These are phyloP conservation scores for Passiflora organensis DNA, from an alignment of 345 rosid species.

Conservation along the genomic window DNA sequence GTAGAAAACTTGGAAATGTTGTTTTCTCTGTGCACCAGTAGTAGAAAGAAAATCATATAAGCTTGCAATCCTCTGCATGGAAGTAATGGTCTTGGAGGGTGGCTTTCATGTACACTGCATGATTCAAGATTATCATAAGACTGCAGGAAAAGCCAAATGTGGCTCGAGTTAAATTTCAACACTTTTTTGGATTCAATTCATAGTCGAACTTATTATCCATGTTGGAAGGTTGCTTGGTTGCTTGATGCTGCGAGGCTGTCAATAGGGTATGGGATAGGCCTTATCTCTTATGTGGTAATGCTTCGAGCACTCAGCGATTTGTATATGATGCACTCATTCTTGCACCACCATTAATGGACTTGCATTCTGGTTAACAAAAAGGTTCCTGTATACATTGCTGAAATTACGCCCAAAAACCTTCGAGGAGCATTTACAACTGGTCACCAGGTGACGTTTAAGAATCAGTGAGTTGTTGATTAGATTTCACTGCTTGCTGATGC, in stretches of 20 bases:
- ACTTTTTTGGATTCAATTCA: background rate
- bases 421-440: conserved; percentile 73
- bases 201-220: conserved; percentile 6
- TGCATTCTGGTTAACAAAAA: conserved; percentile 9
- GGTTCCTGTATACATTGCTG: conserved; percentile 85
- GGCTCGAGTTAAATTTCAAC: background rate
- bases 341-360: background rate
- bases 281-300: conserved; percentile 71
- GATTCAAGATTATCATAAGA: background rate
- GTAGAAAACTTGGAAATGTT: too few species aligned
- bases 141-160: background rate
- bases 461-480: background rate
- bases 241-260: conserved; percentile 67
- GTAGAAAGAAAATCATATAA: background rate
- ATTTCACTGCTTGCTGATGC: background rate
- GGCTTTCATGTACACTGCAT: too few species aligned
- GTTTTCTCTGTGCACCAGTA: background rate
- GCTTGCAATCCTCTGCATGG: background rate
- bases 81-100: too few species aligned
- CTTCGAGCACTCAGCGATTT: conserved; percentile 1
- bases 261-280: conserved; percentile 66
- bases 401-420: conserved; percentile 66
- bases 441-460: conserved; percentile 39
- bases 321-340: conserved; percentile 1
- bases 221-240: conserved; percentile 47